Percentiles rank a stretch among this genome's conserved stretches.
Conservation (phyloP, 2,329 filamentous ascomycete genomes). For the Aaosphaeria pasadenensis region DNA sequence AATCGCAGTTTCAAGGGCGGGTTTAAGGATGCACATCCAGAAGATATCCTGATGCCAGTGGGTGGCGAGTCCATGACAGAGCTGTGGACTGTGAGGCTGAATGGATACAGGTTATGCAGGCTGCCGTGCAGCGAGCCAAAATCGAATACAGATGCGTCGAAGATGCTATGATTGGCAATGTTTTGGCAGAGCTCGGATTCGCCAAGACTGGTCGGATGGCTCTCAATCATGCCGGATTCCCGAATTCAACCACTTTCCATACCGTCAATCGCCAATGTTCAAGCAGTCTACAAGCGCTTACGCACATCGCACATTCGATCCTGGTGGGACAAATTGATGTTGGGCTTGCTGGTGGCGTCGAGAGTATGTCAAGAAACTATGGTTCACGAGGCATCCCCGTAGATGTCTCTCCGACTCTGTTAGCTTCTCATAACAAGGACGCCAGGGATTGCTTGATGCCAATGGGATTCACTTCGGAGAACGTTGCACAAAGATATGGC, state of each 20-base stretch:
- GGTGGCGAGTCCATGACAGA: constrained; percentile 5
- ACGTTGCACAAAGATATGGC: constrained; percentile 84
- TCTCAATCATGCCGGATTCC: constrained; percentile 84
- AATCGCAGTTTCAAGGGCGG: constrained; percentile 86
- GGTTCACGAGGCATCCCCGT: constrained; percentile 68
- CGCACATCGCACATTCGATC: constrained; percentile 90
- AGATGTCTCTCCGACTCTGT: constrained; percentile 70
- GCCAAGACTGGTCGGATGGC: constrained; percentile 89
- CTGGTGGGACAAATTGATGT: constrained; percentile 75
- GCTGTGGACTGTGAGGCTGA: neutral
- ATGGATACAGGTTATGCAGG: constrained; percentile 76
- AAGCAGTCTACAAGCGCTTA: constrained; percentile 89
- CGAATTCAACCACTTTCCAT: constrained; percentile 77
- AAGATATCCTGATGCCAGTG: constrained; percentile 71
- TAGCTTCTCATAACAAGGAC: constrained; percentile 71
- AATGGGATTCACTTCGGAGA: constrained; percentile 99
- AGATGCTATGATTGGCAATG: constrained; percentile 59
- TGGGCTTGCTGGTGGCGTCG: constrained; percentile 82
- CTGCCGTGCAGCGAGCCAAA: constrained; percentile 22
- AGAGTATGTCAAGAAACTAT: constrained; percentile 89
- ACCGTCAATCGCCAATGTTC: constrained; percentile 95
- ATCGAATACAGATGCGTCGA: constrained; percentile 22
- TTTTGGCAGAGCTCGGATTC: constrained; percentile 76
- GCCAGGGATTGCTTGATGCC: constrained; percentile 82
- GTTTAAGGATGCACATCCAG: constrained; percentile 88